Percentiles rank a stretch among this genome's conserved stretches.
Conservation (phyloP, 352 stramenopile genomes). For the Phytophthora pistaciae region DNA sequence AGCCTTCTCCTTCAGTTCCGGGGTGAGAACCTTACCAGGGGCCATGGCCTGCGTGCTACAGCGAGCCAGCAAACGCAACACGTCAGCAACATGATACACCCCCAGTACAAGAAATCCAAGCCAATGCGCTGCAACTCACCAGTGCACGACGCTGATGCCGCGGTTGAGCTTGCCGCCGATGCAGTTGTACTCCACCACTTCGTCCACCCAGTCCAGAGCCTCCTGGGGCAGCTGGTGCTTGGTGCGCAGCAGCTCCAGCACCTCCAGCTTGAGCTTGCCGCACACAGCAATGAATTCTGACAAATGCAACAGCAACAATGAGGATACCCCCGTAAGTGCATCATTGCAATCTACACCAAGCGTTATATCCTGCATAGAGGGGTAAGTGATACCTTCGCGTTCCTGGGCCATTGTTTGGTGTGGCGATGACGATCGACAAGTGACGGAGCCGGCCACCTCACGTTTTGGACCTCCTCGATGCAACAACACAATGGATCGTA, state of each 20-base stretch:
- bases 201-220: slow-evolving; percentile 77
- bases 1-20: slow-evolving; percentile 83
- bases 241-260: slow-evolving; percentile 69
- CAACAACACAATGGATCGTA: slow-evolving; percentile 4
- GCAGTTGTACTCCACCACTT: slow-evolving; percentile 97
- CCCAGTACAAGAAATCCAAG: not conserved
- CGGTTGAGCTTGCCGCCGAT: slow-evolving; percentile 98
- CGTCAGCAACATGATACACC: not conserved
- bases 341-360: not conserved
- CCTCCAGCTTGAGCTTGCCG: slow-evolving; percentile 76
- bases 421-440: slow-evolving; percentile 27
- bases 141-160: slow-evolving; percentile 96
- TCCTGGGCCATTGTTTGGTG: slow-evolving; percentile 41
- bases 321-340: not conserved
- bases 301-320: not conserved
- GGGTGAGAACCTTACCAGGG: slow-evolving; percentile 52
- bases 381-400: slow-evolving; percentile 37
- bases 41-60: slow-evolving; percentile 72
- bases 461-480: slow-evolving; percentile 20
- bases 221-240: slow-evolving; percentile 85
- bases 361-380: not conserved
- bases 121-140: slow-evolving; percentile 37
- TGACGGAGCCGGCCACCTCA: slow-evolving; percentile 10
- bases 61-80: not conserved
- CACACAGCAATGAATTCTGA: slow-evolving; percentile 87